Base-by-base conservation (phyloP, 129 eudicot genomes). In the Lactuca saligna region DNA sequence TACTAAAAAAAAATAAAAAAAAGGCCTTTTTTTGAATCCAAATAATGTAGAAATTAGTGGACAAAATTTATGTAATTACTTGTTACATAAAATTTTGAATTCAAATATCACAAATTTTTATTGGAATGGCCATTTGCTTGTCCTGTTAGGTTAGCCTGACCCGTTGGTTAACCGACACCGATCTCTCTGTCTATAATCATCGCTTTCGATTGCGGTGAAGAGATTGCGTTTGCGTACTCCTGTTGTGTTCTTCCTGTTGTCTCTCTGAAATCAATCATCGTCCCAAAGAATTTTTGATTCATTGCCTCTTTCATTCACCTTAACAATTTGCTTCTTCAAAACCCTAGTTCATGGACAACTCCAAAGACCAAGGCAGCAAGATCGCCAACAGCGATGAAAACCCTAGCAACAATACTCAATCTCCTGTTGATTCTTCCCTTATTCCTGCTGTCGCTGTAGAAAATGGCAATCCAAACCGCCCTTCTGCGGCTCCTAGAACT, bases 401-500 rank as follows among this genome's bases (percentile, higher is more conserved):
- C 58, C 72, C 72, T 42, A 55, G 16, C 39, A 63, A 7, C 34
- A 64, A 14, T 46, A 17, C 72, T 57, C 16, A 57, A 42, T 17
- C 38, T 6, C 15, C 46, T 54, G 56, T 46, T 58, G 57, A 29
- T 70, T 57, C 75, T 70, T 29, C 65, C 5, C 5, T 3, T 63
- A 5, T 25, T 64, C 33, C 37, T 55, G 57, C 32, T 31, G 35
- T 15, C 41, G 4, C 25, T 15, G 66, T 34, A 37, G 66, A 61
- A 34, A 61, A 61, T 61, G 66, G 49, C 5, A 63, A 75, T 41
- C 61, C 46, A 2, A 56, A 64, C 37, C 70, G 44, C 7, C 58
- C 57, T 29, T 25, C 62, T 53, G 16, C 61, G 17, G 12, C 34
- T 54, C 5, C 77, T 2, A 78, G 97, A 77, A 84, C 89, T 20